Evolutionary conservation across 2,329 filamentous ascomycete species (phyloP), one percentile per base, ranked within the genome.

Genomic region (Hansfordia pulvinata): DNA sequence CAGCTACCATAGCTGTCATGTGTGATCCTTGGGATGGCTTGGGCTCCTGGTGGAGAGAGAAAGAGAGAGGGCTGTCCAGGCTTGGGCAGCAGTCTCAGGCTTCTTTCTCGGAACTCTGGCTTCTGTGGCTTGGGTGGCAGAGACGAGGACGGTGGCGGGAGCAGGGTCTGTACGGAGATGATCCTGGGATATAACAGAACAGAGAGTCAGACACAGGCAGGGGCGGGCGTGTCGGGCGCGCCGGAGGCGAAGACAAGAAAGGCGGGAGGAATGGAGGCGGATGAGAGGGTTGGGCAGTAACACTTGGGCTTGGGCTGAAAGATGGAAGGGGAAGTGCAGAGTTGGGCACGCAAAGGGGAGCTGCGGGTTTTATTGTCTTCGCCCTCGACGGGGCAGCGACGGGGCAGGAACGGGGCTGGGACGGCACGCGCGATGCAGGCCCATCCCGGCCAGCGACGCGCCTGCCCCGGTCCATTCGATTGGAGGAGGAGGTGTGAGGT

Each of bases 1-100:
- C 45, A 49, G 58, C 48, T 49, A 58, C 50, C 51, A 62, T 48
- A 47, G 58, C 50, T 54, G 60, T 58, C 60, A 64, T 64, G 49
- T 48, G 55, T 49, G 58, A 54, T 56, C 44, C n/a, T n/a, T n/a
- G n/a, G n/a, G n/a, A n/a, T n/a, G n/a, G n/a, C n/a, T n/a, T n/a
- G n/a, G n/a, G n/a, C n/a, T n/a, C n/a, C n/a, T n/a, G n/a, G n/a
- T n/a, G n/a, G n/a, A n/a, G n/a, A n/a, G n/a, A n/a, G n/a, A n/a
- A n/a, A n/a, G n/a, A n/a, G n/a, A n/a, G n/a, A n/a, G n/a, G n/a
- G n/a, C n/a, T n/a, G n/a, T n/a, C n/a, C n/a, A n/a, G n/a, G n/a
- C n/a, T n/a, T n/a, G n/a, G n/a, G n/a, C n/a, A n/a, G n/a, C n/a
- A n/a, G n/a, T n/a, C n/a, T n/a, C n/a, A n/a, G n/a, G n/a, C n/a